Base-by-base conservation (phyloP, 2,329 filamentous ascomycete genomes). In the Rhinocladiella mackenziei region DNA sequence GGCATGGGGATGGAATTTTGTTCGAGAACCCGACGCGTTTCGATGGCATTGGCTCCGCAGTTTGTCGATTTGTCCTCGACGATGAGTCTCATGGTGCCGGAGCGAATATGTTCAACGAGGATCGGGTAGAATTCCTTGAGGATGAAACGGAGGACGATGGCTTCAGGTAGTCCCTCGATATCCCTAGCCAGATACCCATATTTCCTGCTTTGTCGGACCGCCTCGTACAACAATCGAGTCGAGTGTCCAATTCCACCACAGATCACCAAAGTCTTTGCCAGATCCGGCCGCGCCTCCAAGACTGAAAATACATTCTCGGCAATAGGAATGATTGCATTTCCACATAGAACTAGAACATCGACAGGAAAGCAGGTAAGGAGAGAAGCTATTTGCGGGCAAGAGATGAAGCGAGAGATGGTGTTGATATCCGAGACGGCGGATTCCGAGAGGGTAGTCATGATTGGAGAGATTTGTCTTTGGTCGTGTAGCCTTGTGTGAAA, bases 231-330 rank as follows among this genome's bases (percentile, higher is more conserved):
- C 11, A 64, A 61, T 9, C 59, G 45, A 4, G 70, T 73, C 1
- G 68, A 71, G 50, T 73, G 70, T 2, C 70, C 69, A 15, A 69
- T 65, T 6, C 70, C 70, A 13, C 69, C 70, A 33, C 67, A 70
- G 1, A 72, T 56, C 1, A 72, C 63, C 2, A 72, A 45, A 2
- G 56, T 62, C 40, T 59, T 62, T 2, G 65, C 59, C 5, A 65
- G 43, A 4, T 43, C 20, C 1, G 65, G 62, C 3, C 50, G 54
- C 7, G 39, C 20, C 48, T 63, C 45, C 3, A 70, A 55, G 3
- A 54, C 48, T 6, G 40, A 31, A 54, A 70, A 70, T 18, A 70
- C 53, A 1, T 37, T 23, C 13, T 65, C 61, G 6, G 66, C 63
- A 34, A 58, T 56, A 22, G 62, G 45, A 3, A 70, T 58, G 32